phyloP scores from a whole-genome alignment of 179 eudicot species.

The Patellifolia procumbens region DNA sequence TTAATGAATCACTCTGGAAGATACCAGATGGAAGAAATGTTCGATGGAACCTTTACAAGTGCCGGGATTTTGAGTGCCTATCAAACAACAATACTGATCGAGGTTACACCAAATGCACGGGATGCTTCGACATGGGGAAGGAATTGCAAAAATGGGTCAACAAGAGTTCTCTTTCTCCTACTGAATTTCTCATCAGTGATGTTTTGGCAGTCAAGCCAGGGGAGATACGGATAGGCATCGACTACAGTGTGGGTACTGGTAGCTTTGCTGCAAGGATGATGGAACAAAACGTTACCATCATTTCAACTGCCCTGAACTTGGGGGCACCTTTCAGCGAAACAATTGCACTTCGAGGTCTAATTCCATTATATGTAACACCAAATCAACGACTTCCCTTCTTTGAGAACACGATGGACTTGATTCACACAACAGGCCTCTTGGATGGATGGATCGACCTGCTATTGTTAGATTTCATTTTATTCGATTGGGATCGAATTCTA shows the following conservation, averaged over 20 bases:
- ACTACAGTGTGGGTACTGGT: slow-evolving; percentile 86
- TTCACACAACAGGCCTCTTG: slow-evolving; percentile 76
- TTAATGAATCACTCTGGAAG: slow-evolving; percentile 90
- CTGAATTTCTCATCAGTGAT: slow-evolving; percentile 62
- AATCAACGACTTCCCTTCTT: slow-evolving; percentile 90
- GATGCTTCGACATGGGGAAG: slow-evolving; percentile 93
- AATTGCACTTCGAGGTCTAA: slow-evolving; percentile 81
- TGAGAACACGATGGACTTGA: slow-evolving; percentile 86
- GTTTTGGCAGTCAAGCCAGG: slow-evolving; percentile 70
- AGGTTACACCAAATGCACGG: slow-evolving; percentile 71
- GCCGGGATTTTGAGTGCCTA: slow-evolving; percentile 69
- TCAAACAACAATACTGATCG: slow-evolving; percentile 72
- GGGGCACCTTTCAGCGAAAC: slow-evolving; percentile 94
- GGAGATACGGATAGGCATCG: slow-evolving; percentile 84
- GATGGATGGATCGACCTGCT: slow-evolving; percentile 91
- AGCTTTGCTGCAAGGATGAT: slow-evolving; percentile 90
- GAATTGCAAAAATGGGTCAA: slow-evolving; percentile 79
- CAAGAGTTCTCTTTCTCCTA: slow-evolving; percentile 33
- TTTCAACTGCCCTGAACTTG: slow-evolving; percentile 78
- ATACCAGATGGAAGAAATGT: slow-evolving; percentile 77
- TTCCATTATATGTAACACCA: slow-evolving; percentile 71
- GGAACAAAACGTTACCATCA: slow-evolving; percentile 69
- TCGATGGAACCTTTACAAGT: slow-evolving; percentile 77
- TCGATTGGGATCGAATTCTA: slow-evolving; percentile 87
- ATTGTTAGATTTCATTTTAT: slow-evolving; percentile 74